These are phyloP conservation scores for Lepiota venenata DNA, from an alignment of 768 basidiomycete species.

Conservation along the genomic window DNA sequence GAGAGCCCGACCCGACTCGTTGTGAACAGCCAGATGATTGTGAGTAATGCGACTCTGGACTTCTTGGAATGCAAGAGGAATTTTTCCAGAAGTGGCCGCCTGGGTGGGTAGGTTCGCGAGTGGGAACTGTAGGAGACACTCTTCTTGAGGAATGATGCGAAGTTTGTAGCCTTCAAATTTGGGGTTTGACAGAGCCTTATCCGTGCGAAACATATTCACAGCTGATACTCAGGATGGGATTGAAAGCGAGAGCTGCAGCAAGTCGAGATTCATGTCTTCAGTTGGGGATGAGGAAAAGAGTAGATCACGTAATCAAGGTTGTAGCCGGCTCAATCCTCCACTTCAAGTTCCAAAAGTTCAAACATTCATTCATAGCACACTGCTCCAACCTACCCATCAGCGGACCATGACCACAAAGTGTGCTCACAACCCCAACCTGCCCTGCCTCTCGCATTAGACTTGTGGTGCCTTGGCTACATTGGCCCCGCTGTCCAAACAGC, in stretches of 20 bases:
- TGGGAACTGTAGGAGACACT: constrained; percentile 44
- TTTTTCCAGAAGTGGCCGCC: constrained; percentile 55
- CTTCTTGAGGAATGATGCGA: constrained; percentile 55
- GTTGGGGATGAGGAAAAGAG: too few relatives aligned
- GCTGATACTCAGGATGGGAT: background rate
- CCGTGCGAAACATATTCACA: constrained; percentile 33
- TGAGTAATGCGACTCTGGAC: constrained; percentile 82
- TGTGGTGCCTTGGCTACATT: constrained; percentile 1
- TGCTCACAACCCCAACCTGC: constrained; percentile 7
- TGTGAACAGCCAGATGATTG: constrained; percentile 66
- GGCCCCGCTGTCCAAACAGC: background rate
- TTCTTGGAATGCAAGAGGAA: constrained; percentile 72
- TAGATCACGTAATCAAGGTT: too few relatives aligned
- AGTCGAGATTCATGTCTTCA: too few relatives aligned
- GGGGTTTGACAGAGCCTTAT: constrained; percentile 63
- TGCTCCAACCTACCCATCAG: background rate
- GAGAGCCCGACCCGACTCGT: constrained; percentile 42
- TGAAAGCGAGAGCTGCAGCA: too few relatives aligned
- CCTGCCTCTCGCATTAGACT: background rate
- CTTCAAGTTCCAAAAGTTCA: too few relatives aligned
- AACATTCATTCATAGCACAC: too few relatives aligned
- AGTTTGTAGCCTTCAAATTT: constrained; percentile 87
- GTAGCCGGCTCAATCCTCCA: too few relatives aligned
- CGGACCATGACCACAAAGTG: background rate
- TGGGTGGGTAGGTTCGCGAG: constrained; percentile 58